phyloP scores from a whole-genome alignment of 768 basidiomycete species.

The Hygrocybe coccinea region DNA sequence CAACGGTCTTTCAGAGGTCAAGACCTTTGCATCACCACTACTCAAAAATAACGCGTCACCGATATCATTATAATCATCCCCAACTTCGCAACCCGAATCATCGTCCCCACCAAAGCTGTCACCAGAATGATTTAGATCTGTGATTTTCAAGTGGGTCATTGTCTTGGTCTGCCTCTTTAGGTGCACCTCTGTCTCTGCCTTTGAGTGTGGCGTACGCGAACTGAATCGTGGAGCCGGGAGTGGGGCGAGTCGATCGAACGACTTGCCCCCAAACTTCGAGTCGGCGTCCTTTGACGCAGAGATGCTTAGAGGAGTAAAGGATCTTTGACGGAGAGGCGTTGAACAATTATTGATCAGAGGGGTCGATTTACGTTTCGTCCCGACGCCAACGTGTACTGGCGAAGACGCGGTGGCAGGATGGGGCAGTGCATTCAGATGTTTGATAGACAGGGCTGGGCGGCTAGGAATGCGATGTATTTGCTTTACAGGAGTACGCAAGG shows the following conservation, averaged over 20 bases:
- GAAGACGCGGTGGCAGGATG: conserved; percentile 18
- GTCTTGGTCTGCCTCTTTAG: conserved; percentile 56
- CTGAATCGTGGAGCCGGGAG: conserved; percentile 49
- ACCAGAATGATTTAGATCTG: conserved; percentile 47
- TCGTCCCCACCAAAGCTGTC: conserved; percentile 40
- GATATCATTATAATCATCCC: conserved; percentile 33
- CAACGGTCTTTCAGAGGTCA: conserved; percentile 4
- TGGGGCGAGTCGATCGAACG: conserved; percentile 52
- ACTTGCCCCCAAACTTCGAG: conserved; percentile 33
- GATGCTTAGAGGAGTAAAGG: conserved; percentile 47
- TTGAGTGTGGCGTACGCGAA: conserved; percentile 46
- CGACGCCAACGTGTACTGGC: conserved; percentile 37
- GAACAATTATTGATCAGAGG: conserved; percentile 31
- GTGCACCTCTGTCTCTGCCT: conserved; percentile 50
- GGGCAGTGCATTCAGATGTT: conserved; percentile 28
- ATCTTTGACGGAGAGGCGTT: conserved; percentile 54
- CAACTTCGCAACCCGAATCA: conserved; percentile 52
- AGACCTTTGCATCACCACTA: conserved; percentile 20
- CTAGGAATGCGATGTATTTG: conserved; percentile 36
- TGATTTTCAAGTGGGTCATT: conserved; percentile 55
- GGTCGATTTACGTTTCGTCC: conserved; percentile 65
- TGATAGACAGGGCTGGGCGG: conserved; percentile 40
- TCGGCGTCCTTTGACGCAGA: conserved; percentile 32
- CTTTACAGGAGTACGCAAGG: conserved; percentile 61
- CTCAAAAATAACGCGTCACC: conserved; percentile 33